phyloP scores from a whole-genome alignment of 306 rosid genomes.

The Oxytropis ochrocephala region DNA sequence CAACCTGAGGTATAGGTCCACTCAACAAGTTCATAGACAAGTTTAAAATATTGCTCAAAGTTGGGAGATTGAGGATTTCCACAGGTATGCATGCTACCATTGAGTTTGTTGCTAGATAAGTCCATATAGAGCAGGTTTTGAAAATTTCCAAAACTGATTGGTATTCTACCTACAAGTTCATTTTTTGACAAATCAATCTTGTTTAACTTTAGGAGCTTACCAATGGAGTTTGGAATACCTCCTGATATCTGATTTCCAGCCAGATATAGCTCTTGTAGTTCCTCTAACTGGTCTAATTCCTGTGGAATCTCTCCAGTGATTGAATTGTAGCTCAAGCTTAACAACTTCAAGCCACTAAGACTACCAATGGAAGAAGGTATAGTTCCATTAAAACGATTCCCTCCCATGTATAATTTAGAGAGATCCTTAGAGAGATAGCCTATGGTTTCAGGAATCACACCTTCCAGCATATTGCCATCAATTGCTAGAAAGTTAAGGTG shows the following conservation, averaged over 20 bases:
- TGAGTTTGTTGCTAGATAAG: constrained; percentile 56
- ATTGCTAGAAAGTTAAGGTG: constrained; percentile 43
- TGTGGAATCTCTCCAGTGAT: constrained; percentile 58
- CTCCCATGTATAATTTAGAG: constrained; percentile 51
- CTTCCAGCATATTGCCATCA: constrained; percentile 50
- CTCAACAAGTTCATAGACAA: constrained; percentile 49
- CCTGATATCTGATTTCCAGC: constrained; percentile 51
- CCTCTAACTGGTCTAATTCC: constrained; percentile 44
- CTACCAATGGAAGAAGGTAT: constrained; percentile 55
- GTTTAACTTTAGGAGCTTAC: constrained; percentile 46
- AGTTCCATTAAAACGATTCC: constrained; percentile 49
- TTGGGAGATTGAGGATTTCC: constrained; percentile 45
- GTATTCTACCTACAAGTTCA: constrained; percentile 37
- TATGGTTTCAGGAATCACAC: constrained; percentile 55
- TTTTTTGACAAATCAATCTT: constrained; percentile 54
- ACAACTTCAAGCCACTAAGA: constrained; percentile 46
- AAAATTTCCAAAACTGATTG: constrained; percentile 42
- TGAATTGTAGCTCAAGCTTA: constrained; percentile 53
- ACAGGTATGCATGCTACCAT: constrained; percentile 51
- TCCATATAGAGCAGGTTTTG: constrained; percentile 48
- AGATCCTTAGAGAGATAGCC: constrained; percentile 65
- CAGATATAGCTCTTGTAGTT: constrained; percentile 37
- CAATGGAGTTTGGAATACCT: constrained; percentile 50
- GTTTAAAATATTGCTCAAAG: constrained; percentile 48
- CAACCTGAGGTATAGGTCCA: constrained; percentile 61